Evolutionary conservation across 169 alveolate genomes (phyloP), one percentile per base, ranked within the genome.

Genomic region (Plasmodium coatneyi): DNA sequence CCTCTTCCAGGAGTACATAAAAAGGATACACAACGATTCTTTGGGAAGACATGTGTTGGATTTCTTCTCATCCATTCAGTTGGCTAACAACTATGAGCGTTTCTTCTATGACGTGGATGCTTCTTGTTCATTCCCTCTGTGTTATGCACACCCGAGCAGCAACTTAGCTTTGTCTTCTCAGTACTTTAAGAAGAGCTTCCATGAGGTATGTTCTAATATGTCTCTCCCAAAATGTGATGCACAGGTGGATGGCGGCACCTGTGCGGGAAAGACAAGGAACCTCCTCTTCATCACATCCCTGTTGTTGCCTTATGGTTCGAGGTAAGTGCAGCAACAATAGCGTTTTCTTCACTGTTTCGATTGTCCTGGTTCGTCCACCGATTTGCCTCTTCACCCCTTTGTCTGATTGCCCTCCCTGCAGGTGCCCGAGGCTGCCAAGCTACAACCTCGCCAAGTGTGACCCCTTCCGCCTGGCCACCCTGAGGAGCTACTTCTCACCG

Each of bases 11-110:
- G 46, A 28, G n/a, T 76, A 78, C n/a, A n/a, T 71, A 12, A 87
- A 52, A 6, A 25, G 22, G 12, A n/a, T 87, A 34, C 71, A 87
- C 71, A 87, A 87, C 70, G 71, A 56, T 28, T 87, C 93, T 36
- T 36, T 87, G 49, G 82, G 78, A 56, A 87, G 78, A 39, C 34
- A 36, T 54, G 34, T 78, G 71, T 25, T 87, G n/a, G 82, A 87
- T 25, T 79, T 43, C 78, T 87, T 52, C 60, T 36, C 66, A 78
- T 87, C 93, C 16, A 52, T 34, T 34, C 82, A 87, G 43, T 5
- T 87, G 16, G 30, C 71, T 1, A 22, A 87, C 32, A 70, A 87
- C 43, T 87, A 87, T 60, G 89, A 87, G 70, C 80, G 80, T 78
- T 87, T 87, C 70, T 87, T 87, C 71, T 30, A 78, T 46, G 82